Conservation (phyloP, 805 yeast species). For the Trichomonascus vanleenenianus region DNA sequence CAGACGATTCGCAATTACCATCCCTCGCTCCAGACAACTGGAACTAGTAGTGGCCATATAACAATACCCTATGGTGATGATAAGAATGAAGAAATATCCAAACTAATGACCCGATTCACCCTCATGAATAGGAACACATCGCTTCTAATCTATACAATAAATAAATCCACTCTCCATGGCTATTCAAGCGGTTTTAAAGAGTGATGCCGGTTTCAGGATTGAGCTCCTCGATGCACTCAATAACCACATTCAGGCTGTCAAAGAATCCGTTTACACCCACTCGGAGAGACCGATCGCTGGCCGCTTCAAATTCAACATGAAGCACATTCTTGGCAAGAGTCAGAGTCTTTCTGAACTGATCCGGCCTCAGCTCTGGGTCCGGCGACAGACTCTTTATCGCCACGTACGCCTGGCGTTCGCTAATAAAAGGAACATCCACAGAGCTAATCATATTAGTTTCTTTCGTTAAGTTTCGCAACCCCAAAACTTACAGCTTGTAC, state of each 20-base stretch:
- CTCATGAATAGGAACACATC: too few relatives aligned
- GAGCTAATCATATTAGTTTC: slow-evolving; percentile 6
- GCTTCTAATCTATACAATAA: too few relatives aligned
- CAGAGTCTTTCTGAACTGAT: slow-evolving; percentile 50
- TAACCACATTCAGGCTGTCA: slow-evolving; percentile 65
- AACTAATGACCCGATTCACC: too few relatives aligned
- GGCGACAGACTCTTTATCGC: slow-evolving; percentile 58
- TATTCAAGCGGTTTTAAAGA: neutral
- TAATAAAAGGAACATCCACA: slow-evolving; percentile 58
- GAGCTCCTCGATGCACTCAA: slow-evolving; percentile 75
- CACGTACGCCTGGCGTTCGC: slow-evolving; percentile 49
- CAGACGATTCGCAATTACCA: too few relatives aligned
- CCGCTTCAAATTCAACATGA: slow-evolving; percentile 45
- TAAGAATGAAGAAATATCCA: too few relatives aligned
- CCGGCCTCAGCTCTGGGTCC: slow-evolving; percentile 72
- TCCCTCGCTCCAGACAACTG: too few relatives aligned
- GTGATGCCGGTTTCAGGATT: slow-evolving; percentile 7
- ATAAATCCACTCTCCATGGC: too few relatives aligned
- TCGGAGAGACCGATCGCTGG: slow-evolving; percentile 66
- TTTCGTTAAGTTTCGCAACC: neutral
- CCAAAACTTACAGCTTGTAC: slow-evolving; percentile 8
- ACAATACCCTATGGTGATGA: too few relatives aligned
- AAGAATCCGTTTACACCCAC: slow-evolving; percentile 78
- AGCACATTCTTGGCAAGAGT: slow-evolving; percentile 32
- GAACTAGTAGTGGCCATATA: too few relatives aligned